Percentiles rank a stretch among this genome's conserved stretches.
phyloP scores from a whole-genome alignment of 2,329 filamentous ascomycete genomes.

The Harringtonia lauricola region DNA sequence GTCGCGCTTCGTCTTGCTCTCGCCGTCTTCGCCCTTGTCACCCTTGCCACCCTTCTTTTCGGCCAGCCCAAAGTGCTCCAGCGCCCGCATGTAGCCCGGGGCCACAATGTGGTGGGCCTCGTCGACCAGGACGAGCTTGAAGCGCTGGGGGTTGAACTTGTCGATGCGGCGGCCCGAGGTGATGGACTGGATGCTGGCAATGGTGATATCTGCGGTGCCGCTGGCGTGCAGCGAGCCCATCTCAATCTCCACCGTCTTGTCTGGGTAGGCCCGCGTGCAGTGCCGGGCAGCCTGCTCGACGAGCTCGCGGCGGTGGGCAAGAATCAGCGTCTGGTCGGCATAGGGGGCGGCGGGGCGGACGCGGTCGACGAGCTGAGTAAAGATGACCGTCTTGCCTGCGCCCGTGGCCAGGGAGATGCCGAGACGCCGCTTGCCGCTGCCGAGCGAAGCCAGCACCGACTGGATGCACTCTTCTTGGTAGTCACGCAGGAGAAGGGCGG shows the following conservation, averaged over 20 bases:
- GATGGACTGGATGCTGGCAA: constrained; percentile 83
- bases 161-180: constrained; percentile 62
- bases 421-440: constrained; percentile 63
- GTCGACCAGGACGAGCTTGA: constrained; percentile 89
- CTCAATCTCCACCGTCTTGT: constrained; percentile 76
- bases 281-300: constrained; percentile 89
- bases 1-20: constrained; percentile 10
- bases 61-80: constrained; percentile 67
- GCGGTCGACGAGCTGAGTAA: constrained; percentile 85
- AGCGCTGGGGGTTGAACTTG: constrained; percentile 69
- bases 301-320: constrained; percentile 85
- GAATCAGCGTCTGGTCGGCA: constrained; percentile 72
- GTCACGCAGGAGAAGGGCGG: constrained; percentile 52
- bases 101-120: constrained; percentile 97
- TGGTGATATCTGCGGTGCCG: constrained; percentile 79
- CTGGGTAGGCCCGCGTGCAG: constrained; percentile 69
- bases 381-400: constrained; percentile 89
- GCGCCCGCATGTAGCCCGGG: constrained; percentile 59
- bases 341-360: constrained; percentile 43
- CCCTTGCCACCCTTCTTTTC: constrained; percentile 25
- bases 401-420: constrained; percentile 83
- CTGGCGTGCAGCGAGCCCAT: constrained; percentile 72
- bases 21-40: constrained; percentile 9
- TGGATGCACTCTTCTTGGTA: constrained; percentile 92
- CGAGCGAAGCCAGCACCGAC: constrained; percentile 59